A percentile compares a stretch with the other conserved stretches of the same genome.
Conservation (phyloP, 352 stramenopile genomes). For the Globisporangium mamillatum region DNA sequence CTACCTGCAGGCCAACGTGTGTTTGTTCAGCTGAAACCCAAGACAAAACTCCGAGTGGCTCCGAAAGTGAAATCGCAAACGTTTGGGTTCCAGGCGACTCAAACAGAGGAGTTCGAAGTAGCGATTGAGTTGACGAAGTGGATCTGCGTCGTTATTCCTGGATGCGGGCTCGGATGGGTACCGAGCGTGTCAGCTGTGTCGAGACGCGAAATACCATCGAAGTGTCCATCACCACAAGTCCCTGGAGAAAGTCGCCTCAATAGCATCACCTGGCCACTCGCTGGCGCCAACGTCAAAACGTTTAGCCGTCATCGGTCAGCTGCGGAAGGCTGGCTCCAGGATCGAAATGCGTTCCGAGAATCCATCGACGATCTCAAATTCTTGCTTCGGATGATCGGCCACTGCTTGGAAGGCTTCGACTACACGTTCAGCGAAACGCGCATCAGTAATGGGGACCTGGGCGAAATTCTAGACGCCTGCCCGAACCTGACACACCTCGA, state of each 20-base stretch:
- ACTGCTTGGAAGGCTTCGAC: slow-evolving; percentile 20
- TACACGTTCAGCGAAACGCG: slow-evolving; percentile 10
- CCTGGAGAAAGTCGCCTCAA: neutral
- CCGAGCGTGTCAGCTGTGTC: neutral
- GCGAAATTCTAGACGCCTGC: slow-evolving; percentile 20
- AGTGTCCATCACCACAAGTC: slow-evolving; percentile 13
- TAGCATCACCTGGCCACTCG: slow-evolving; percentile 6
- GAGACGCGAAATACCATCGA: slow-evolving; percentile 6
- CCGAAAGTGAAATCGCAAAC: slow-evolving; percentile 10
- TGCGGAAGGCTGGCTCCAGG: neutral
- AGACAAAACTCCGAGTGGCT: slow-evolving; percentile 23
- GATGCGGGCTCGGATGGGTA: slow-evolving; percentile 34
- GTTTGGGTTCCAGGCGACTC: neutral
- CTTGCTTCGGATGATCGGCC: slow-evolving; percentile 19
- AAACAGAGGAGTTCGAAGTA: slow-evolving; percentile 36
- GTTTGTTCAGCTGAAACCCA: slow-evolving; percentile 22
- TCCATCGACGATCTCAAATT: neutral
- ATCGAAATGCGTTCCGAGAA: neutral
- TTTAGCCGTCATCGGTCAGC: neutral
- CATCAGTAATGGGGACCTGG: slow-evolving; percentile 18
- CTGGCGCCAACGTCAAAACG: slow-evolving; percentile 1
- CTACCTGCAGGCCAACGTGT: slow-evolving; percentile 21
- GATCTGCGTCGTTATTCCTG: slow-evolving; percentile 35
- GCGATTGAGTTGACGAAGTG: slow-evolving; percentile 24
- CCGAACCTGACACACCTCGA: slow-evolving; percentile 27